These are phyloP conservation scores for Didymella keratinophila DNA, from an alignment of 2,329 filamentous ascomycete species.

Conservation along the genomic window DNA sequence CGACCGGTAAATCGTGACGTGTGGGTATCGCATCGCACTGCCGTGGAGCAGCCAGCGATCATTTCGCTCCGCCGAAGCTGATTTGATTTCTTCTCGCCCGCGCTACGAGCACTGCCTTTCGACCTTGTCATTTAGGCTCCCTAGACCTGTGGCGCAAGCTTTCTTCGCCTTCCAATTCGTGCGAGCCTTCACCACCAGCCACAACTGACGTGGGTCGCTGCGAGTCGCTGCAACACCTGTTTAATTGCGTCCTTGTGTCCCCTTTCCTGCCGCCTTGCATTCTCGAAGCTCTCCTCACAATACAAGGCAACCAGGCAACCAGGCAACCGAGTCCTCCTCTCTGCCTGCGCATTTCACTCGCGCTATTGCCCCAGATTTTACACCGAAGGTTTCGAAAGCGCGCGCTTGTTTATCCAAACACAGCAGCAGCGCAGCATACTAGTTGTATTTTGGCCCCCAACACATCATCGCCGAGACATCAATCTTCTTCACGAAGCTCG, in stretches of 20 bases:
- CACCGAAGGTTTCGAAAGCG: slow-evolving; percentile 6
- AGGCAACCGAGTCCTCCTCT: slow-evolving; percentile 13
- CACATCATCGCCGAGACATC: slow-evolving; percentile 15
- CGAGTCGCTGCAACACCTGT: slow-evolving; percentile 15
- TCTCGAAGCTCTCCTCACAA: slow-evolving; percentile 9
- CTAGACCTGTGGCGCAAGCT: slow-evolving; percentile 14
- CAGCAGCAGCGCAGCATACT: slow-evolving; percentile 13
- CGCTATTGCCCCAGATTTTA: slow-evolving; percentile 11
- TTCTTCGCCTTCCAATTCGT: slow-evolving; percentile 15
- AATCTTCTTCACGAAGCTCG: neutral
- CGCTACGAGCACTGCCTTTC: slow-evolving; percentile 19
- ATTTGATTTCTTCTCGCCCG: slow-evolving; percentile 19
- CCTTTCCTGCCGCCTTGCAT: slow-evolving; percentile 17
- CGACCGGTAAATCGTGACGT: slow-evolving; percentile 28
- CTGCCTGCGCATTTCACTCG: slow-evolving; percentile 10
- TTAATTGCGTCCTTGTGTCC: slow-evolving; percentile 22
- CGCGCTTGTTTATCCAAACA: slow-evolving; percentile 27
- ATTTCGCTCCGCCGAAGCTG: neutral
- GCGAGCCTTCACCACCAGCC: slow-evolving; percentile 8
- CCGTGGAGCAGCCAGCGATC: slow-evolving; percentile 8
- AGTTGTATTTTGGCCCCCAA: slow-evolving; percentile 22
- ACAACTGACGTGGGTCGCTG: slow-evolving; percentile 12
- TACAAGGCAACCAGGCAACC: slow-evolving; percentile 7
- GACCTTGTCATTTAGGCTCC: slow-evolving; percentile 5
- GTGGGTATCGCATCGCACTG: slow-evolving; percentile 17